phyloP scores from a whole-genome alignment of 1,139 yeast genomes.

The Geotrichum candidum region DNA sequence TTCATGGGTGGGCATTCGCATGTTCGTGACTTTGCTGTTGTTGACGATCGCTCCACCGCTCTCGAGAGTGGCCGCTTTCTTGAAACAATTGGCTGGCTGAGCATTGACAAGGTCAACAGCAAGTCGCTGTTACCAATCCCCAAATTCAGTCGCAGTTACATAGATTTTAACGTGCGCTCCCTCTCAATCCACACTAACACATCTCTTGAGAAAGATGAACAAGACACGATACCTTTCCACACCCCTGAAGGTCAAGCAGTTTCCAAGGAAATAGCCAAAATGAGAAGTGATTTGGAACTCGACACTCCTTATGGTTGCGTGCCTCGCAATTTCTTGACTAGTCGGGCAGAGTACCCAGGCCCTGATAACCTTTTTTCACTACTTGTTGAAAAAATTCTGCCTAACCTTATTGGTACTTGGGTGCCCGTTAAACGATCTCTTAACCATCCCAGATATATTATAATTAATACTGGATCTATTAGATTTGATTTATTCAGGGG shows the following conservation, averaged over 20 bases:
- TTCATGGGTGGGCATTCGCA: conserved; percentile 96
- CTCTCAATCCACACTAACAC: conserved; percentile 55
- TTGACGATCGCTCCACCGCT: conserved; percentile 65
- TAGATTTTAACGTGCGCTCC: conserved; percentile 73
- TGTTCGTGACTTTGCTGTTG: conserved; percentile 70
- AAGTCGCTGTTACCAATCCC: conserved; percentile 15
- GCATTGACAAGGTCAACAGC: conserved; percentile 42
- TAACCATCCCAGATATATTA: conserved; percentile 48
- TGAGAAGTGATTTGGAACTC: conserved; percentile 49
- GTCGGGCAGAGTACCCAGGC: conserved; percentile 62
- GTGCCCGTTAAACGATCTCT: conserved; percentile 17
- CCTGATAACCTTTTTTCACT: conserved; percentile 55
- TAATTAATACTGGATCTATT: conserved; percentile 83
- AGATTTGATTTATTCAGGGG: conserved; percentile 88
- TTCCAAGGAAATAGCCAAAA: conserved; percentile 41
- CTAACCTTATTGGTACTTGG: conserved; percentile 41
- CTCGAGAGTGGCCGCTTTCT: conserved; percentile 88
- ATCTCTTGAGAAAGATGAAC: conserved; percentile 19
- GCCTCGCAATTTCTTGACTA: conserved; percentile 58
- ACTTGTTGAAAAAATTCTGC: conserved; percentile 53
- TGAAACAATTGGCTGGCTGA: conserved; percentile 86
- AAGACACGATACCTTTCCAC: conserved; percentile 29
- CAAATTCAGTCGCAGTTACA: conserved; percentile 53
- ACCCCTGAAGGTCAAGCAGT: conserved; percentile 51
- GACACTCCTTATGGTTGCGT: conserved; percentile 59